These are phyloP conservation scores for Eucalyptus tenuipes DNA, from an alignment of 345 rosid genomes.

Conservation along the genomic window DNA sequence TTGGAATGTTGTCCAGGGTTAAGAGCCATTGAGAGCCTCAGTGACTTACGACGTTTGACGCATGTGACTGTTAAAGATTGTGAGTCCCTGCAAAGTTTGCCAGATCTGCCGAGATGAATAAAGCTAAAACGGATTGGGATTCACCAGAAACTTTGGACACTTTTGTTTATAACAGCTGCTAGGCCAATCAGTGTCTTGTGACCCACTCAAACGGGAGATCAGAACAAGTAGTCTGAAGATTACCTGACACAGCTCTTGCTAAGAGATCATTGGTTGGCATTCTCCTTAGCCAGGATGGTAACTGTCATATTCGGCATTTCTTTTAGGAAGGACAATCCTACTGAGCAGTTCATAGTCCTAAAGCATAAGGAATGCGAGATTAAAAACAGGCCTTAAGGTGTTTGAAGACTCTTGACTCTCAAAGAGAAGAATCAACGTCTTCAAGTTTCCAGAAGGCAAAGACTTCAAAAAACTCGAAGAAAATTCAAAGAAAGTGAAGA, in stretches of 20 bases:
- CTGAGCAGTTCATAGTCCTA: too few relatives aligned
- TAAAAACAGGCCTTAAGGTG: neutral
- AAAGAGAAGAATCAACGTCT: neutral
- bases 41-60: fast-evolving
- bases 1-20: neutral
- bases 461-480: neutral
- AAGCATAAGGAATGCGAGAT: too few relatives aligned
- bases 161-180: neutral
- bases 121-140: neutral
- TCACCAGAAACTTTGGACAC: neutral
- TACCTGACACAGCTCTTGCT: neutral
- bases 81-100: neutral
- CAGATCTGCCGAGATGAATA: neutral
- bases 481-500: neutral
- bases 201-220: neutral
- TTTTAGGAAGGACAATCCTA: too few relatives aligned
- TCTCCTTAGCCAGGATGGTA: neutral
- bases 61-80: neutral
- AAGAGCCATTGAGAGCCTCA: neutral
- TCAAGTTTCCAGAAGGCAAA: neutral
- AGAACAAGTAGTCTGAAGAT: neutral
- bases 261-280: neutral
- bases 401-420: neutral
- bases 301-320: neutral
- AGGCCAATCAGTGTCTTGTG: neutral